These are phyloP conservation scores for Klebsormidium nitens DNA, from an alignment of 139 green algal species.

Conservation along the genomic window DNA sequence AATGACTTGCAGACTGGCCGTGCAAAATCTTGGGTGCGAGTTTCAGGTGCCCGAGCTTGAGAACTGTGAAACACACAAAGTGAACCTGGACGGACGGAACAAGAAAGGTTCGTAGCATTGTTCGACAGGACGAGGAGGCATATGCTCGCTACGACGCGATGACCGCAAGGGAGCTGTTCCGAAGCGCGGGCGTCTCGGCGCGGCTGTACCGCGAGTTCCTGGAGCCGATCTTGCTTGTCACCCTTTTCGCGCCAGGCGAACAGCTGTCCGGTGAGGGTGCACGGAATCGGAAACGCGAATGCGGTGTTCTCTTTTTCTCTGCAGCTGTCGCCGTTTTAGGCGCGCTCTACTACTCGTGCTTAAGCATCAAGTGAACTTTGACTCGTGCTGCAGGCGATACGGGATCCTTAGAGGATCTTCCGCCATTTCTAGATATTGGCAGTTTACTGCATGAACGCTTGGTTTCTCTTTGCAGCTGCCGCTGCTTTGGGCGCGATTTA, in stretches of 20 bases:
- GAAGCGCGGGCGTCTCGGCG: conserved; percentile 28
- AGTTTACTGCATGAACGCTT: conserved; percentile 27
- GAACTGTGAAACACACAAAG: too few species aligned
- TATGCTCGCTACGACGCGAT: conserved; percentile 47
- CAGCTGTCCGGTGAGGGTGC: conserved; percentile 32
- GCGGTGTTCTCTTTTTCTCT: too few species aligned
- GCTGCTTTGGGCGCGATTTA: conserved; percentile 28
- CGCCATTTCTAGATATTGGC: too few species aligned
- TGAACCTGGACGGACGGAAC: too few species aligned
- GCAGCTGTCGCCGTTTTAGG: conserved; percentile 29
- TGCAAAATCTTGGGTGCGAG: too few species aligned
- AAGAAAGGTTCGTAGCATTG: too few species aligned
- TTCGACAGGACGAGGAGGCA: conserved; percentile 41
- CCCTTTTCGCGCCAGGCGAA: conserved; percentile 40
- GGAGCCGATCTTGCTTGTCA: conserved; percentile 44
- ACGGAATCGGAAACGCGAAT: too few species aligned
- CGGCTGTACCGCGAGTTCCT: conserved; percentile 46
- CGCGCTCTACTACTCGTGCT: conserved; percentile 27
- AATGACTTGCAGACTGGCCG: too few species aligned
- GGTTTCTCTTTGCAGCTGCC: conserved; percentile 24
- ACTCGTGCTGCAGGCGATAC: conserved; percentile 37
- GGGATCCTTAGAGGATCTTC: too few species aligned
- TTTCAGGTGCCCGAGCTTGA: too few species aligned
- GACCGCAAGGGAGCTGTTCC: conserved; percentile 48
- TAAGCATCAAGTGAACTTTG: conserved; percentile 31